Base-by-base conservation (phyloP, 2,329 filamentous ascomycete genomes). In the Aspergillus pseudoterreus region DNA sequence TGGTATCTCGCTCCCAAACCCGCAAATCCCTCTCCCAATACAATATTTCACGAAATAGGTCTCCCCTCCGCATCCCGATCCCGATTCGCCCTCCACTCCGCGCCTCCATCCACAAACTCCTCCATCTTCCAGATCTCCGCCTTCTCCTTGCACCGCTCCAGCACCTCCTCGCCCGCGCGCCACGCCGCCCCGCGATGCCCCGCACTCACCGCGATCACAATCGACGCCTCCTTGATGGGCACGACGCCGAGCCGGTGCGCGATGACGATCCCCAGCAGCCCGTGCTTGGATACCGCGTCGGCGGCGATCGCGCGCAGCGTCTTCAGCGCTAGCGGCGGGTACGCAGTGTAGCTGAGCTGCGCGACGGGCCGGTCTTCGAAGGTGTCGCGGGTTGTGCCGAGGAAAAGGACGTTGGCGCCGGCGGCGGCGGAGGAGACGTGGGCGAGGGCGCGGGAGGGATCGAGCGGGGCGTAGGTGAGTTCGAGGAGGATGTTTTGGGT, bases 121-220 rank as follows among this genome's bases (percentile, higher is more conserved):
- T 97, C 92, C 58, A 84, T 78, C 75, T 96, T 96, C 92, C 92
- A 96, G 39, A 99, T 86, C 76, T 99, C 94, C n/a, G 90, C 90
- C 58, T 80, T 84, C 50, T 82, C 82, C 75, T 97, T 99, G 65
- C 89, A 90, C 67, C 83, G 76, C 75, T 97, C 92, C 52, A 97
- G 74, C 32, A 91, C 88, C 73, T 95, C 90, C 75, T 97, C 92
- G 0, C 89, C 92, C 0, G 88, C 92, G 61, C 77, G 75, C 92
- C 92, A 99, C 4, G 90, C 92, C 12, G 87, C 88, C 61, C 87
- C 82, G 6, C 94, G 79, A 74, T 97, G 94, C 33, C 88, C 84
- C 24, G 89, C 81, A 41, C 88, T 91, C 4, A 96, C 88, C 1
- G 90, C 88, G 62, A 97, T 91, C 50, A 95, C 75, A 55, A 99